Base-by-base conservation (phyloP, 2,329 filamentous ascomycete genomes). In the Colletotrichum limetticola region DNA sequence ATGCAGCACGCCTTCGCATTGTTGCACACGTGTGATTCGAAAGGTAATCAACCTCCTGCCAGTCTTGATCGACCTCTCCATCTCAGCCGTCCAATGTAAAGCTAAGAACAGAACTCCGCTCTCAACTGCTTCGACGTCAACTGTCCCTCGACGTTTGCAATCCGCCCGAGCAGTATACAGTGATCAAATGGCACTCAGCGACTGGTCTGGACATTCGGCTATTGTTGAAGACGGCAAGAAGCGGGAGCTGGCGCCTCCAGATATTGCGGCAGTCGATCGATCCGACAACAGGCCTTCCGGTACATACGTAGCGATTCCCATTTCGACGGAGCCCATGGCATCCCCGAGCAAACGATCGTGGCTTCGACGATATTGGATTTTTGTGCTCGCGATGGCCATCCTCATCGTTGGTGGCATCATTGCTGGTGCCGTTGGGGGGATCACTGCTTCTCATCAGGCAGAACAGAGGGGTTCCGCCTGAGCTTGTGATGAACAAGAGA, bases 291-390 rank as follows among this genome's bases (percentile, higher is more conserved):
- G 71, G 19, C 61, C 56, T n/a, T 71, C 71, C 9, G 53, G 59
- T 4, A 71, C 68, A 16, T 62, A 66, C 22, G 35, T 73, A 11
- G 57, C 66, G 24, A 71, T 73, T 16, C 71, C 71, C 2, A 70
- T 71, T 6, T 70, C 67, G 1, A 52, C 60, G 4, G 66, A 35
- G 11, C 56, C 26, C 3, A 30, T 19, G 22, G 24, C 55, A 3
- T 5, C 32, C 22, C 19, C 22, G 26, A 22, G n/a, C 12, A 58
- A 28, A 37, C 16, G 60, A 9, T 46, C 55, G 8, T 73, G 71
- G 66, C 49, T 68, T 46, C 60, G 66, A 16, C 46, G 71, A 26
- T 73, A 73, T 19, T 73, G 71, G 71, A 70, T 73, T 0, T 73
- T 73, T 11, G 56, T 66, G 8, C 26, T 73, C 28, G 71, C 71